Percentiles rank a stretch among this genome's conserved stretches.
Evolutionary conservation across 1,139 yeast species (phyloP).

Genomic region (Candida sp.): DNA sequence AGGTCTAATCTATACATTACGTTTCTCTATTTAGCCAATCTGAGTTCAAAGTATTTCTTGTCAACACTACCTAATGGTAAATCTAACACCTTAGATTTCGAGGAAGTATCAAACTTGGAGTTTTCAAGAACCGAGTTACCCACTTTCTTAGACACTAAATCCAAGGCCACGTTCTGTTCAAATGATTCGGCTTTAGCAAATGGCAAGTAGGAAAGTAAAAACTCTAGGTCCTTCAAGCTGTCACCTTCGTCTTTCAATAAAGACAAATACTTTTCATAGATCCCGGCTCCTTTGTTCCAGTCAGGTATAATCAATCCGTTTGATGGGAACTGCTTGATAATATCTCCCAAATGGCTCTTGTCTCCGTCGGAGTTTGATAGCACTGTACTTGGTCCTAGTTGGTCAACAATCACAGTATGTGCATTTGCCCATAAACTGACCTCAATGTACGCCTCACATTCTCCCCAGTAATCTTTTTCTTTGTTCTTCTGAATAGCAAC

Average conservation of each 20-base stretch:
- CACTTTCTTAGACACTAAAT: constrained; percentile 53
- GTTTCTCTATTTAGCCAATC: constrained; percentile 9
- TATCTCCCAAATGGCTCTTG: constrained; percentile 33
- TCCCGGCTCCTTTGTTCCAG: constrained; percentile 68
- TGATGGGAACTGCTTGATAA: constrained; percentile 54
- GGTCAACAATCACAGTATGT: constrained; percentile 54
- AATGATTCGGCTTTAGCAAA: constrained; percentile 32
- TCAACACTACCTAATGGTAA: constrained; percentile 56
- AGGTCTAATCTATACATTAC: background rate
- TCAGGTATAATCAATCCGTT: constrained; percentile 42
- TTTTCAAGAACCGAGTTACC: constrained; percentile 42
- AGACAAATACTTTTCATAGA: constrained; percentile 52
- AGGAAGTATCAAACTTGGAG: constrained; percentile 17
- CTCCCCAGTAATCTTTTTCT: constrained; percentile 51
- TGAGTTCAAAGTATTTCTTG: constrained; percentile 34
- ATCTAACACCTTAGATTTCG: constrained; percentile 27
- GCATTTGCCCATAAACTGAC: constrained; percentile 71
- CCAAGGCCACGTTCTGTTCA: constrained; percentile 49
- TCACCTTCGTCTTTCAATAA: constrained; percentile 21
- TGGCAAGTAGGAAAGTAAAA: constrained; percentile 51
- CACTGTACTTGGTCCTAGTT: constrained; percentile 73
- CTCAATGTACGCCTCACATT: constrained; percentile 63
- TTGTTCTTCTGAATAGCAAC: constrained; percentile 46
- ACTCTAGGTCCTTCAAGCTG: constrained; percentile 19
- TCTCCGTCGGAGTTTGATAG: constrained; percentile 47